A percentile compares a stretch with the other conserved stretches of the same genome.
Evolutionary conservation across 768 basidiomycete species (phyloP).

Genomic region (Boletales sp.): DNA sequence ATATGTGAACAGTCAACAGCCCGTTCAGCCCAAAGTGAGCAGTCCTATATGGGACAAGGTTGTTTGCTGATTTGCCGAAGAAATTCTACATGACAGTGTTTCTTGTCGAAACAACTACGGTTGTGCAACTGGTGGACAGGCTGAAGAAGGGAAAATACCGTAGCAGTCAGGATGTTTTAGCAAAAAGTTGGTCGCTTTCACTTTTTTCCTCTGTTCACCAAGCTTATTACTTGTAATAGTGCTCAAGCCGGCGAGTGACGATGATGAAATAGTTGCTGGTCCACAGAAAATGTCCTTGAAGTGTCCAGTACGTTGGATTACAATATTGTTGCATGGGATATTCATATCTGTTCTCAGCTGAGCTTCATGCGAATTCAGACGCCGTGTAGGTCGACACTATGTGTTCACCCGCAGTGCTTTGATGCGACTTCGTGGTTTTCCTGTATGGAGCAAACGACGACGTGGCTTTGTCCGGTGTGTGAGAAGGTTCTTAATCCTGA

Average conservation of each 20-base stretch:
- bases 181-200: conserved; percentile 52
- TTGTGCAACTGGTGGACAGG: conserved; percentile 65
- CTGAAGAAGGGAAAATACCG: conserved; percentile 66
- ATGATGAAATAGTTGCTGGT: conserved; percentile 91
- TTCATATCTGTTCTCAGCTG: conserved; percentile 42
- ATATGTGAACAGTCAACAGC: conserved; percentile 85
- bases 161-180: conserved; percentile 58
- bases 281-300: conserved; percentile 88
- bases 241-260: conserved; percentile 54
- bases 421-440: conserved; percentile 93
- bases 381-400: conserved; percentile 83
- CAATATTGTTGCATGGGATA: neutral
- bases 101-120: conserved; percentile 74
- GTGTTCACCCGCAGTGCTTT: conserved; percentile 92
- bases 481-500: conserved; percentile 72
- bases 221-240: conserved; percentile 39
- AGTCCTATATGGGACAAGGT: neutral
- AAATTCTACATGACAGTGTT: conserved; percentile 85
- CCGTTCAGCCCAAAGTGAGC: conserved; percentile 65
- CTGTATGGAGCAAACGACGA: conserved; percentile 94
- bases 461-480: conserved; percentile 94
- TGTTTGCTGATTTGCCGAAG: conserved; percentile 51
- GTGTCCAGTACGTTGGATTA: conserved; percentile 70
- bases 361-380: conserved; percentile 81
- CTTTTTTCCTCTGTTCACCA: neutral